Conservation (phyloP, 1,284 basidiomycete species). For the Cutaneotrichosporon sp. region DNA sequence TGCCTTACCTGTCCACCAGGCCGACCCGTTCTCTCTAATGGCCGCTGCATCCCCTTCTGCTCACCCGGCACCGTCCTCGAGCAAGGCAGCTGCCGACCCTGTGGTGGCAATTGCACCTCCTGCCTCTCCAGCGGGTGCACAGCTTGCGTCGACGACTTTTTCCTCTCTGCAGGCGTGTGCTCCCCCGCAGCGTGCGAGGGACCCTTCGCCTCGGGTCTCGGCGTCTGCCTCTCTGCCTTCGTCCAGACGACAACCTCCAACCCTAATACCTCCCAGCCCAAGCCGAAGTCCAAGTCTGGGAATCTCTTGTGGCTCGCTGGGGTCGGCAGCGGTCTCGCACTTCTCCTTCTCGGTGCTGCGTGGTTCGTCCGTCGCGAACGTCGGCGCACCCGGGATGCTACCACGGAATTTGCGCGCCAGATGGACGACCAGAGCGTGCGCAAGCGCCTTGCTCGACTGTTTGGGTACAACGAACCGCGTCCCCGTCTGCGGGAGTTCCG, state of each 20-base stretch:
- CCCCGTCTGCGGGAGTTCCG: not conserved
- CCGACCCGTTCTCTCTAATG: conserved; percentile 46
- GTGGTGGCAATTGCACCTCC: conserved; percentile 44
- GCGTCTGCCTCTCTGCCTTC: conserved; percentile 50
- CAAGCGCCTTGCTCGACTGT: conserved; percentile 1
- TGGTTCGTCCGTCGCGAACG: conserved; percentile 40
- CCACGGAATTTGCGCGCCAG: conserved; percentile 35
- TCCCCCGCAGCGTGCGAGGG: conserved; percentile 32
- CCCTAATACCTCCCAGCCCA: too few relatives aligned
- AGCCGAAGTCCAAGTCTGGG: conserved; percentile 11
- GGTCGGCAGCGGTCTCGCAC: conserved; percentile 5
- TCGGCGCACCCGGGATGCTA: conserved; percentile 35
- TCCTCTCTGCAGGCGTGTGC: conserved; percentile 47
- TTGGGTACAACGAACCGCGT: not conserved
- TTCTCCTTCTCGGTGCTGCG: conserved; percentile 23
- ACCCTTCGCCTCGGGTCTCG: conserved; percentile 38
- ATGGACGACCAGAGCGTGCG: conserved; percentile 12
- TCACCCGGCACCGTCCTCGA: conserved; percentile 44
- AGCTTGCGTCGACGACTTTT: conserved; percentile 41
- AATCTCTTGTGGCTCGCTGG: conserved; percentile 12
- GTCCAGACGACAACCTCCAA: conserved; percentile 18
- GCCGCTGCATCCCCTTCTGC: conserved; percentile 51
- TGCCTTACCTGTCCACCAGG: conserved; percentile 48
- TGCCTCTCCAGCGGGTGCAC: conserved; percentile 47
- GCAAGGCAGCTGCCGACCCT: conserved; percentile 39